phyloP scores from a whole-genome alignment of 2,329 filamentous ascomycete genomes.

The Xylariaceae sp. region DNA sequence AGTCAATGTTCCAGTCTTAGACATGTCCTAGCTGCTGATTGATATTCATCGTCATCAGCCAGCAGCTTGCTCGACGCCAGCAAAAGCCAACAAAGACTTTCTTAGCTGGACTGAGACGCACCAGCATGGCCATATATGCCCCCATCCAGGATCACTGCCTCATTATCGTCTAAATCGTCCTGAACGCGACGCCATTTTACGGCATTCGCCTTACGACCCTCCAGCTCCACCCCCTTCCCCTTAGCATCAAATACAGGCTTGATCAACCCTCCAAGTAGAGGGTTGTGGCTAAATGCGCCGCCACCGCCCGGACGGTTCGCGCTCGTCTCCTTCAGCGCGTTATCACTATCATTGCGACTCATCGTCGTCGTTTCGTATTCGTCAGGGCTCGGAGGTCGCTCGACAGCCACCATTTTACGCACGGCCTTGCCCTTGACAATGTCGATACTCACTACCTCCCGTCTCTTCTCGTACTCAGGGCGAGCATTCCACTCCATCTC shows the following conservation, averaged over 20 bases:
- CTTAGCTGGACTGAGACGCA: not conserved
- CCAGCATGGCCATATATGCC: constrained; percentile 8
- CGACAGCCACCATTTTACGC: constrained; percentile 60
- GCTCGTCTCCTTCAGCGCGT: constrained; percentile 32
- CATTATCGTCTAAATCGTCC: constrained; percentile 55
- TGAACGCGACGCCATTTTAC: constrained; percentile 56
- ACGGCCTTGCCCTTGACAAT: constrained; percentile 73
- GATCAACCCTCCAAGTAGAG: constrained; percentile 59
- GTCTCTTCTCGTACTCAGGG: constrained; percentile 85
- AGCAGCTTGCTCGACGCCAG: not conserved
- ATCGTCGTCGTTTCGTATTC: constrained; percentile 35
- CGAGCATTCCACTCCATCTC: constrained; percentile 82
- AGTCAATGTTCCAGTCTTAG: not conserved
- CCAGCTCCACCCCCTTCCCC: constrained; percentile 43
- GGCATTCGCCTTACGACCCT: constrained; percentile 40
- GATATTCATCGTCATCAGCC: not conserved
- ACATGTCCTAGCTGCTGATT: not conserved
- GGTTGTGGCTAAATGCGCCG: constrained; percentile 64
- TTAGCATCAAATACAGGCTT: constrained; percentile 55
- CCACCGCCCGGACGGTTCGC: constrained; percentile 36
- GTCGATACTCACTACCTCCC: constrained; percentile 80
- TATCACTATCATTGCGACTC: constrained; percentile 7
- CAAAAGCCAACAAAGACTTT: not conserved
- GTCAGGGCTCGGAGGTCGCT: constrained; percentile 52
- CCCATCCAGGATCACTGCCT: constrained; percentile 40